Evolutionary conservation across 768 basidiomycete genomes (phyloP).

Genomic region (Tremella yokohamensis): DNA sequence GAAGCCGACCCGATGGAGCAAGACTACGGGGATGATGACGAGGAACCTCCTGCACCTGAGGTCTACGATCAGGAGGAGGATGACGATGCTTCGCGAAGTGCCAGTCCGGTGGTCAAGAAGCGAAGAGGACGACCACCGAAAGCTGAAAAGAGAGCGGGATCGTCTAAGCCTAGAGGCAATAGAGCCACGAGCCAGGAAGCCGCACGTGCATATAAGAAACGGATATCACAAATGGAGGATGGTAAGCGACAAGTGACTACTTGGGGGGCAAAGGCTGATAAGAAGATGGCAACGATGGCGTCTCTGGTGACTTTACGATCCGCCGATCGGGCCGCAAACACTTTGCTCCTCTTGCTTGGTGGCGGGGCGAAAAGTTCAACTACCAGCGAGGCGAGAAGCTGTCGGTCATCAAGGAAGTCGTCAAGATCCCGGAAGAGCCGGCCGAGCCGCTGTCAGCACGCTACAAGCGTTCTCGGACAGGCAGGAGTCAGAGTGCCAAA

Average conservation of each 20-base stretch:
- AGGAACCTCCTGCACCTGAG: not conserved
- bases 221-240: not conserved
- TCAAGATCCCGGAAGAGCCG: constrained; percentile 59
- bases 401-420: constrained; percentile 65
- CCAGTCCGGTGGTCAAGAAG: constrained; percentile 11
- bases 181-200: constrained; percentile 6
- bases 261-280: not conserved
- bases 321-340: constrained; percentile 69
- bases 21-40: not conserved
- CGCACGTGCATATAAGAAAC: not conserved
- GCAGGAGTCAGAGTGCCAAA: constrained; percentile 21
- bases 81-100: constrained; percentile 1
- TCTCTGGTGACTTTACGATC: constrained; percentile 54
- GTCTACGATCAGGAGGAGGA: constrained; percentile 14
- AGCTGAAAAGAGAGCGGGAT: constrained; percentile 10
- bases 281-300: constrained; percentile 21
- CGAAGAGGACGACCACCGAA: not conserved
- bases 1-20: not conserved
- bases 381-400: constrained; percentile 62
- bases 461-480: constrained; percentile 14
- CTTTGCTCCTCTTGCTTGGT: constrained; percentile 76
- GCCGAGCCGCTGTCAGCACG: constrained; percentile 55
- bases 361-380: constrained; percentile 86
- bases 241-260: not conserved
- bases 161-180: constrained; percentile 6